phyloP scores from a whole-genome alignment of 2,329 filamentous ascomycete genomes.

The Colletotrichum sp. region DNA sequence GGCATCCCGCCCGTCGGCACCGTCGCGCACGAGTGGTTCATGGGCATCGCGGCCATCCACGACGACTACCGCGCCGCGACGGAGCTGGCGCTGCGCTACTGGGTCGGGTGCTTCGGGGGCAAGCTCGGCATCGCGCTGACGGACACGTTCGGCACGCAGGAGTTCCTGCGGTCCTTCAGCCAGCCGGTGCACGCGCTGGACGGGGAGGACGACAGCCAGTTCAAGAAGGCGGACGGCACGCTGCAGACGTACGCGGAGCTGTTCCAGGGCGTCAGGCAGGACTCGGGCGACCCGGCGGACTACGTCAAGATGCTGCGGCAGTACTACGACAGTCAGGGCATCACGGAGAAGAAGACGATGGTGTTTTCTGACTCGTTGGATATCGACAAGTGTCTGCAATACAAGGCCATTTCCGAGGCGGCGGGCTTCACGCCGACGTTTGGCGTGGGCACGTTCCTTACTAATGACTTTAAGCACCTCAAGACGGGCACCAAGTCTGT shows the following conservation, averaged over 20 bases:
- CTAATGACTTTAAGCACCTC: constrained; percentile 85
- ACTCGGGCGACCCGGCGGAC: constrained; percentile 83
- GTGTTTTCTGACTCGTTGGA: constrained; percentile 97
- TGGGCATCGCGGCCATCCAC: constrained; percentile 93
- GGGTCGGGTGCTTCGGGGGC: constrained; percentile 88
- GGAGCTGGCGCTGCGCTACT: constrained; percentile 83
- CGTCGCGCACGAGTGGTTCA: constrained; percentile 97
- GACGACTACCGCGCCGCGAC: constrained; percentile 86
- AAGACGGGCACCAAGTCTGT: constrained; percentile 81
- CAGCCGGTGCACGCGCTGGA: constrained; percentile 60
- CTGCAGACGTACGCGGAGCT: constrained; percentile 77
- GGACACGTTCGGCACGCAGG: constrained; percentile 92
- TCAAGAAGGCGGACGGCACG: constrained; percentile 39
- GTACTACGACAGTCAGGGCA: constrained; percentile 79
- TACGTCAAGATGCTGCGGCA: constrained; percentile 80
- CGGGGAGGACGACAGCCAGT: constrained; percentile 44
- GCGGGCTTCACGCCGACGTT: constrained; percentile 86
- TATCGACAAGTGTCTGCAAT: constrained; percentile 88
- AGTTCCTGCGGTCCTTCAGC: constrained; percentile 86
- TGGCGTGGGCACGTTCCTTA: constrained; percentile 94
- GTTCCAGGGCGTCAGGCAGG: constrained; percentile 85
- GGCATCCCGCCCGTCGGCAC: constrained; percentile 86
- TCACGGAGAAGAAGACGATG: constrained; percentile 83
- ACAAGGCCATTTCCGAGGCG: constrained; percentile 82
- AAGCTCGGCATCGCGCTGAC: constrained; percentile 89